Conservation (phyloP, 306 rosid genomes). For the Cyclanthera cordifolia region DNA sequence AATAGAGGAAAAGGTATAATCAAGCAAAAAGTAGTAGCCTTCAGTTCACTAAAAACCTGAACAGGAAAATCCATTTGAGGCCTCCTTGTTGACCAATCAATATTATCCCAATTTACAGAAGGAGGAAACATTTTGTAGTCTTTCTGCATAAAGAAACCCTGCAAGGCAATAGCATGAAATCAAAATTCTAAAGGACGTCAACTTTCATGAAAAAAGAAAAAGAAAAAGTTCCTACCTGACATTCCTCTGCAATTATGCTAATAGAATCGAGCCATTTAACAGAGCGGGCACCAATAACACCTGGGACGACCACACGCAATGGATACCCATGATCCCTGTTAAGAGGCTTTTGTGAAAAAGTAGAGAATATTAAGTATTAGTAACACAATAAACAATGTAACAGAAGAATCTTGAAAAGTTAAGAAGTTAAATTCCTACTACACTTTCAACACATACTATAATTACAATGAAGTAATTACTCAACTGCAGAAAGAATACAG, state of each 20-base stretch:
- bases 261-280: conserved; percentile 89
- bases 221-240: conserved; percentile 53
- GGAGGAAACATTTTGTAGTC: conserved; percentile 98
- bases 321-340: conserved; percentile 97
- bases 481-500: background rate
- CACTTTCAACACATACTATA: background rate
- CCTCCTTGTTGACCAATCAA: conserved; percentile 69
- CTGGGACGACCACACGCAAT: conserved; percentile 76
- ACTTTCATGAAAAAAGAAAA: background rate
- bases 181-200: background rate
- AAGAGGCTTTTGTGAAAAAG: conserved; percentile 38
- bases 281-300: conserved; percentile 96
- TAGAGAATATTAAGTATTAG: conserved; percentile 7
- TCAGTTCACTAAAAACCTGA: conserved; percentile 59
- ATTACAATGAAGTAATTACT: background rate
- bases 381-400: background rate
- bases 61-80: conserved; percentile 98
- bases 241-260: conserved; percentile 53
- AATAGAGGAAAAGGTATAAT: background rate
- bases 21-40: conserved; percentile 2
- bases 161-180: conserved; percentile 14
- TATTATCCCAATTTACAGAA: conserved; percentile 83
- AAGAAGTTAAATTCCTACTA: background rate
- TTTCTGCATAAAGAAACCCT: conserved; percentile 98
- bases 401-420: no score